These are phyloP conservation scores for Penicillium sp. DNA, from an alignment of 2,329 filamentous ascomycete genomes.

Conservation along the genomic window DNA sequence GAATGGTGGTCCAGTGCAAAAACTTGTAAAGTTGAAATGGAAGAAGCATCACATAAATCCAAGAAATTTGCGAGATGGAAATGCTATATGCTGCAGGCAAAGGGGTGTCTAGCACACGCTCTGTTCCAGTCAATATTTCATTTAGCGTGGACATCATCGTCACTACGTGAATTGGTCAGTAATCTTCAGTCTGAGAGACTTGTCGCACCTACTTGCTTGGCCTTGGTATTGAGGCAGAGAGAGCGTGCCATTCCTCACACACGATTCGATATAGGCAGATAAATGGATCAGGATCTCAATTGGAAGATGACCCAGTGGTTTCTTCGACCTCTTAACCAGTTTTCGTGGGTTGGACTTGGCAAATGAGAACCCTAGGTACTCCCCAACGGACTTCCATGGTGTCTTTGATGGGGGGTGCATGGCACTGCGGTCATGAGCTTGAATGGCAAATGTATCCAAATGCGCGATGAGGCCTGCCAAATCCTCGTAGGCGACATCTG, in stretches of 20 bases:
- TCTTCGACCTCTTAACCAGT: slow-evolving; percentile 69
- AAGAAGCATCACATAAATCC: slow-evolving; percentile 77
- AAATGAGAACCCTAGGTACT: slow-evolving; percentile 75
- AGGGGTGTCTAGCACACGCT: slow-evolving; percentile 79
- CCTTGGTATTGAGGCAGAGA: slow-evolving; percentile 37
- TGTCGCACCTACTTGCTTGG: slow-evolving; percentile 34
- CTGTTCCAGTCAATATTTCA: slow-evolving; percentile 70
- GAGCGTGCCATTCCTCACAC: slow-evolving; percentile 50
- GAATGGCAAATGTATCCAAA: slow-evolving; percentile 72
- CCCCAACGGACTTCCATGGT: slow-evolving; percentile 65
- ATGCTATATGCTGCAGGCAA: slow-evolving; percentile 82
- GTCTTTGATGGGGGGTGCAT: slow-evolving; percentile 45
- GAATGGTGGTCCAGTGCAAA: slow-evolving; percentile 74
- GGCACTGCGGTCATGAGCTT: slow-evolving; percentile 50
- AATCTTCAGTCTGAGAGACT: background rate
- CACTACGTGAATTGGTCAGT: slow-evolving; percentile 38
- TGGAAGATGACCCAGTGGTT: slow-evolving; percentile 78
- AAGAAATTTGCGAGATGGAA: slow-evolving; percentile 81
- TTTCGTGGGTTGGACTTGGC: slow-evolving; percentile 78
- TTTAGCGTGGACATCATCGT: slow-evolving; percentile 65
- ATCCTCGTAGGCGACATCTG: slow-evolving; percentile 75
- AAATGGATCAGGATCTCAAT: slow-evolving; percentile 77
- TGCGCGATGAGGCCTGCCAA: slow-evolving; percentile 69
- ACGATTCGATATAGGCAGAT: slow-evolving; percentile 64
- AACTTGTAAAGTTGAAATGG: slow-evolving; percentile 73